Conservation (phyloP, 2,329 filamentous ascomycete genomes). For the Trichoderma aggressivum region DNA sequence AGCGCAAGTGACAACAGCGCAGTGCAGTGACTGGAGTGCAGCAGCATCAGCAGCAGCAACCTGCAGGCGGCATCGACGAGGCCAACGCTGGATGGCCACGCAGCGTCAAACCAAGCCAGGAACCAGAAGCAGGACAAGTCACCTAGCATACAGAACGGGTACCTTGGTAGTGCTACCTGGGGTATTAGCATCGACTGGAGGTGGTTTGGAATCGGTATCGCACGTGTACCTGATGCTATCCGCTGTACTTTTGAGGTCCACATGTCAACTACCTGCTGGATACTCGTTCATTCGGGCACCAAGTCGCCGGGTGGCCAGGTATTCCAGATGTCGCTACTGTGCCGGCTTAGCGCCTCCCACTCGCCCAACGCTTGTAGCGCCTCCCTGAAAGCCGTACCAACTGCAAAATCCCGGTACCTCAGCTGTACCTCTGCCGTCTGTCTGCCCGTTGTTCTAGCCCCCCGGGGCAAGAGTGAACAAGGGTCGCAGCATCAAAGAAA, state of each 20-base stretch:
- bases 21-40: constrained; percentile 8
- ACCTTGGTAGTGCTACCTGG: background rate
- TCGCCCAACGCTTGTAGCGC: background rate
- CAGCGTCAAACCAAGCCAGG: background rate
- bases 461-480: background rate
- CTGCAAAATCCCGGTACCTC: background rate
- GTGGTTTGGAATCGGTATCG: background rate
- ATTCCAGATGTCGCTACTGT: background rate
- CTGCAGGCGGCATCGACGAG: background rate
- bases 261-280: background rate
- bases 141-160: background rate
- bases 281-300: background rate
- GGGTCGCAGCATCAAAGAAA: background rate
- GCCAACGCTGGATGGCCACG: background rate
- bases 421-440: background rate
- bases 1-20: constrained; percentile 2
- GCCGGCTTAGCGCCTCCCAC: background rate
- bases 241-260: background rate
- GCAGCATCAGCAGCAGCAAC: constrained; percentile 1
- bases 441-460: background rate
- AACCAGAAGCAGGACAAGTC: background rate
- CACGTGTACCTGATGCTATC: background rate
- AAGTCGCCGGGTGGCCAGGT: background rate
- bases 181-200: background rate
- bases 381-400: background rate